A percentile compares a stretch with the other conserved stretches of the same genome.
phyloP scores from a whole-genome alignment of 768 basidiomycete genomes.

The Lactarius tabidus region DNA sequence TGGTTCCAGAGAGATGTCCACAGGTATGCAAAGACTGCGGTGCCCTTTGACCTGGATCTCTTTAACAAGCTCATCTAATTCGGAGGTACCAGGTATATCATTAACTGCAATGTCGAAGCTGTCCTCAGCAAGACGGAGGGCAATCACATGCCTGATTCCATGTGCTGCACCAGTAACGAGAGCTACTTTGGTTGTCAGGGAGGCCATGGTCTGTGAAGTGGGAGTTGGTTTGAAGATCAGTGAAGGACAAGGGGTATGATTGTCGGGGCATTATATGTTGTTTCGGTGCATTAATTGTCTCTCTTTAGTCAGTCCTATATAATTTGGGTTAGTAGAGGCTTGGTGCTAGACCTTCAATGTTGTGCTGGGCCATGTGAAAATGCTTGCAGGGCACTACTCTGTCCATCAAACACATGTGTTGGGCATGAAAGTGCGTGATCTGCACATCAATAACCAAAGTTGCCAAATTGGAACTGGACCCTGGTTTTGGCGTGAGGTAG shows the following conservation, averaged over 20 bases:
- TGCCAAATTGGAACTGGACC: too few relatives aligned
- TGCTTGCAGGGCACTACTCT: too few relatives aligned
- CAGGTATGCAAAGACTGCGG: neutral
- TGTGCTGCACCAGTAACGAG: conserved; percentile 26
- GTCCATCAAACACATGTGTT: too few relatives aligned
- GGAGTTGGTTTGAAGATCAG: neutral
- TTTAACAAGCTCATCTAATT: neutral
- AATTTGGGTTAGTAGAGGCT: too few relatives aligned
- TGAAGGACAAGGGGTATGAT: neutral
- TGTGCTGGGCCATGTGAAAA: too few relatives aligned
- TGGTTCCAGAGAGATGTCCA: conserved; percentile 17
- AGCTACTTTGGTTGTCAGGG: conserved; percentile 17
- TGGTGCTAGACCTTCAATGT: too few relatives aligned
- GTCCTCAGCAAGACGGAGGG: conserved; percentile 26
- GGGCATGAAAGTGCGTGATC: too few relatives aligned
- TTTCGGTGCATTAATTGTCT: too few relatives aligned
- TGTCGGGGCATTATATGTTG: neutral
- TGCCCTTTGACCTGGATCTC: conserved; percentile 16
- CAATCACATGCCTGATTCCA: conserved; percentile 25
- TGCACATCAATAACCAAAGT: too few relatives aligned
- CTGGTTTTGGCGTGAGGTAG: too few relatives aligned
- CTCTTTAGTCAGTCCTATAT: too few relatives aligned
- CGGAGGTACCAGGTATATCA: conserved; percentile 15
- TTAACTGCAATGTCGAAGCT: conserved; percentile 24
- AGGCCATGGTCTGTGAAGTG: neutral